These are phyloP conservation scores for Colletotrichum karsti DNA, from an alignment of 2,329 filamentous ascomycete species.

Conservation along the genomic window DNA sequence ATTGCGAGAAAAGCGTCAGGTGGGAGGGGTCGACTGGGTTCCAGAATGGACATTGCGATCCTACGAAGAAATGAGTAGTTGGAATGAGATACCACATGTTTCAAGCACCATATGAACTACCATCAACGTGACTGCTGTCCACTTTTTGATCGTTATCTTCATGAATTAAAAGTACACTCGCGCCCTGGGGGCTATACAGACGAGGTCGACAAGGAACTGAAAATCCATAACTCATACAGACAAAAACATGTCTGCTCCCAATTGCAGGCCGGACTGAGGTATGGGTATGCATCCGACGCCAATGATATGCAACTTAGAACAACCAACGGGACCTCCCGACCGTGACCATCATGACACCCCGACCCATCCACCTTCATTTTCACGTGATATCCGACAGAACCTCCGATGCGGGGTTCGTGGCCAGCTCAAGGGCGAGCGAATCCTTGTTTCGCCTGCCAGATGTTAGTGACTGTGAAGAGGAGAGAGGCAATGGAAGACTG, in stretches of 20 bases:
- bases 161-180: slow-evolving; percentile 26
- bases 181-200: slow-evolving; percentile 17
- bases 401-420: not conserved
- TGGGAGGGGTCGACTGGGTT: not conserved
- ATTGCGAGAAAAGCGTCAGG: not conserved
- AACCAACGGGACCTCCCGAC: slow-evolving; percentile 9
- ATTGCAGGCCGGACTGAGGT: slow-evolving; percentile 29
- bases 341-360: slow-evolving; percentile 12
- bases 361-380: slow-evolving; percentile 14
- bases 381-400: slow-evolving; percentile 11
- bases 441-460: slow-evolving; percentile 57
- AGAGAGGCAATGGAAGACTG: slow-evolving; percentile 32
- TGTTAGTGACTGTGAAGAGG: slow-evolving; percentile 18
- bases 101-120: not conserved
- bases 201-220: slow-evolving; percentile 3
- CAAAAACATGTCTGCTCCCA: slow-evolving; percentile 44
- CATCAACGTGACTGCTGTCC: not conserved
- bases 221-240: slow-evolving; percentile 31
- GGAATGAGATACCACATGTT: not conserved
- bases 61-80: not conserved
- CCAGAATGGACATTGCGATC: not conserved
- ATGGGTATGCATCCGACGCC: slow-evolving; percentile 46
- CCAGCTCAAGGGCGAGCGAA: slow-evolving; percentile 43
- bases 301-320: slow-evolving; percentile 38
- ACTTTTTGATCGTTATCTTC: slow-evolving; percentile 10